Percentiles rank a stretch among this genome's conserved stretches.
These are phyloP conservation scores for Sarcomyxa edulis DNA, from an alignment of 768 basidiomycete genomes.

Conservation along the genomic window DNA sequence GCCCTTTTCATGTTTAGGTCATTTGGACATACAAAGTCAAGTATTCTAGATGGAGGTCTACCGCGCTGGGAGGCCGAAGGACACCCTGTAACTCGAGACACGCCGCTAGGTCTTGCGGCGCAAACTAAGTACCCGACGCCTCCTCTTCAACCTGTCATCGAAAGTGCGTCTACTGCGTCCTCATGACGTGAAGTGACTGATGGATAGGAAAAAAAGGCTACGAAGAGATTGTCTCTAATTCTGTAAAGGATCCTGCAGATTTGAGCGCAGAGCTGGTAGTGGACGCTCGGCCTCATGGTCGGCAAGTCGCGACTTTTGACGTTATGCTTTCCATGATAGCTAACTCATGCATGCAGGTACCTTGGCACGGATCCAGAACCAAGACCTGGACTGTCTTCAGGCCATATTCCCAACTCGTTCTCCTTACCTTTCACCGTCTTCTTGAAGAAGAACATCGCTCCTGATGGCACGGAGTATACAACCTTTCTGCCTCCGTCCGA, in stretches of 20 bases:
- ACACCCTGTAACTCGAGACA: constrained; percentile 42
- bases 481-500: constrained; percentile 54
- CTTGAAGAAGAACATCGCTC: constrained; percentile 38
- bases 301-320: constrained; percentile 41
- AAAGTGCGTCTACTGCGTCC: constrained; percentile 23
- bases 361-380: constrained; percentile 84
- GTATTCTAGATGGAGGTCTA: constrained; percentile 90
- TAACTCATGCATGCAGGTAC: constrained; percentile 45
- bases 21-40: constrained; percentile 83
- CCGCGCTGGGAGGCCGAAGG: constrained; percentile 75
- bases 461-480: constrained; percentile 45
- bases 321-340: background rate
- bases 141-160: constrained; percentile 43
- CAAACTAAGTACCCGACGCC: constrained; percentile 47
- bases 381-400: constrained; percentile 78
- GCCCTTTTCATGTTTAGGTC: constrained; percentile 93
- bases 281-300: constrained; percentile 81
- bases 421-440: constrained; percentile 83
- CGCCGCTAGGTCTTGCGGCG: constrained; percentile 20
- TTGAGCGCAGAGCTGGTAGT: constrained; percentile 64
- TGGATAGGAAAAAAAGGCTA: too few relatives aligned
- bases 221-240: constrained; percentile 74
- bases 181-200: background rate
- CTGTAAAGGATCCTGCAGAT: constrained; percentile 38
- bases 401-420: constrained; percentile 86